Base-by-base conservation (phyloP, 2,329 filamentous ascomycete species). In the Stemphylium beticola region DNA sequence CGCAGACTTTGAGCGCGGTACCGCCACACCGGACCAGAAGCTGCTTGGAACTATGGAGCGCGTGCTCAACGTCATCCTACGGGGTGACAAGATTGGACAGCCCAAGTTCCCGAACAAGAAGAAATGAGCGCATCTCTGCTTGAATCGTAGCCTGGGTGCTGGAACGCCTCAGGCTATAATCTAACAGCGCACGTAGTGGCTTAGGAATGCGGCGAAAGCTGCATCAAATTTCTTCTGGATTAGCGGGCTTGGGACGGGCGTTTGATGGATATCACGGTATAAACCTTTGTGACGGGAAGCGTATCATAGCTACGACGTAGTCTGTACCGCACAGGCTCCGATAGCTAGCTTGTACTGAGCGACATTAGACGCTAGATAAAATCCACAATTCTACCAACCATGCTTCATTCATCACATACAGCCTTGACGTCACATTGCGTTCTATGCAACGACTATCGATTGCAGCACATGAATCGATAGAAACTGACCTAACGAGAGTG, bases 21-120 rank as follows among this genome's bases (percentile, higher is more conserved):
- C 81, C 67, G 92, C 87, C 53, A 71, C 84, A 40, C 93, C 90
- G 53, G 92, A 96, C 79, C 92, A 96, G 79, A 92, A 93, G 82
- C 81, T 96, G 49, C 82, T 96, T 53, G 77, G 78, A 56, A 80
- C 83, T 64, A 91, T 96, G 84, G 92, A 96, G 85, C 84, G 88
- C 49, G 87, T 91, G 60, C 86, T 97, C 75, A 93, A 95, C 71
- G 86, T 96, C 71, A 92, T 96, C 81, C 83, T 97, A 71, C 85
- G 93, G 65, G 92, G 95, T 55, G 82, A 81, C 71, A 91, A 93
- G 78, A 95, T 97, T 75, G 93, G 93, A 60, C 82, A 87, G 76
- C 90, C 92, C 68, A 90, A 88, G 80, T 90, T 95, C 76, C 85
- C 82, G 56, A 82, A 87, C 45, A 48, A 54, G 62, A 92, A 90